Base-by-base conservation (phyloP, 2,329 filamentous ascomycete genomes). In the Phoma herbarum region DNA sequence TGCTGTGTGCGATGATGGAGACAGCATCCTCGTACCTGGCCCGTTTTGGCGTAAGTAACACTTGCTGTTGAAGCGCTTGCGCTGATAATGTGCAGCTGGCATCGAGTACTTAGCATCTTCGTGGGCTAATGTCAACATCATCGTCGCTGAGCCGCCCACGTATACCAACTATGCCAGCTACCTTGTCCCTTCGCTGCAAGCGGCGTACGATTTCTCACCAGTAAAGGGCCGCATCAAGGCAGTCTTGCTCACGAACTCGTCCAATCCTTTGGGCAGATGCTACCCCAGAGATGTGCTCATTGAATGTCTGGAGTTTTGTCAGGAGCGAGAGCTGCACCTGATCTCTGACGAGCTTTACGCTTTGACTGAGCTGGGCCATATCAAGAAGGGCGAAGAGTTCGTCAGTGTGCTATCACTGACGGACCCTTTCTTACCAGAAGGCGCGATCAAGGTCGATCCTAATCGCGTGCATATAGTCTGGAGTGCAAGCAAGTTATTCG, bases 131-230 rank as follows among this genome's bases (percentile, higher is more conserved):
- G 49, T 41, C 20, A 44, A 35, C 8, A 44, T 44, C 22, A 20
- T 52, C 16, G 26, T 44, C 28, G 49, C 39, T 35, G 16, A 52
- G n/a, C 39, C 39, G 14, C 48, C 48, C 2, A 52, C 48, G 20
- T 52, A 43, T 9, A 26, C 28, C 14, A 52, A 52, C 10, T 44
- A 44, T 22, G 35, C 35, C 11, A 39, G 35, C 18, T 39, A 39
- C 18, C 35, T 39, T 8, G n/a, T 39, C 10, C 35, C 35, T 11
- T 39, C 35, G 35, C 35, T 39, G 8, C 35, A 39, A 12, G 35
- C 35, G 20, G 18, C 35, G n/a, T 20, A 39, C 14, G 35, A 39
- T n/a, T 39, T 39, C 18, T 20, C 35, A 16, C 35, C 35, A 1
- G 35, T 11, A 1, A 39, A 20, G n/a, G 11, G n/a, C n/a, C 18